These are phyloP conservation scores for Saccharomyces hybrid DNA, from an alignment of 1,139 yeast genomes.

Conservation along the genomic window DNA sequence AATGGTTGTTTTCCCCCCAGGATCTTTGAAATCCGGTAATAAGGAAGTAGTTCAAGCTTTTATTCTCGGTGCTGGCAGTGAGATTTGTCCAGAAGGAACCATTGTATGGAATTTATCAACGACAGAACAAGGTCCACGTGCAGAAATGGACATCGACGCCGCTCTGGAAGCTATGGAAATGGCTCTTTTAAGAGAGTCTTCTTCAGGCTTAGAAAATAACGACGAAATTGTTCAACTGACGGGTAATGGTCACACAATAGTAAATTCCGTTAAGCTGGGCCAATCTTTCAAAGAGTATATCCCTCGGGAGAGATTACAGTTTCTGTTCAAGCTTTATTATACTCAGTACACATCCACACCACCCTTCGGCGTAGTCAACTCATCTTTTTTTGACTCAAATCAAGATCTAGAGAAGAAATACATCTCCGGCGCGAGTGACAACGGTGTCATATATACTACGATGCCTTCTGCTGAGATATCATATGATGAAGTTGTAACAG, in stretches of 20 bases:
- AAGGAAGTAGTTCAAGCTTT: slow-evolving; percentile 73
- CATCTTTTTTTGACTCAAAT: slow-evolving; percentile 33
- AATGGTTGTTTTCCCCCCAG: slow-evolving; percentile 90
- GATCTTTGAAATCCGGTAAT: slow-evolving; percentile 62
- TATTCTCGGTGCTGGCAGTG: slow-evolving; percentile 83
- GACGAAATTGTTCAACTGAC: slow-evolving; percentile 51
- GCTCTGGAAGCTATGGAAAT: slow-evolving; percentile 76
- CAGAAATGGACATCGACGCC: slow-evolving; percentile 69
- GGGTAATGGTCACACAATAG: slow-evolving; percentile 56
- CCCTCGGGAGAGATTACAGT: slow-evolving; percentile 71
- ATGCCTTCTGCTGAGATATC: slow-evolving; percentile 81
- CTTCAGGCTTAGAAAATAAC: slow-evolving; percentile 44
- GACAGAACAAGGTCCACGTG: slow-evolving; percentile 61
- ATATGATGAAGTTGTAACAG: slow-evolving; percentile 82
- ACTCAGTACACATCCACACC: slow-evolving; percentile 63
- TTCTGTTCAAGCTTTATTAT: slow-evolving; percentile 70
- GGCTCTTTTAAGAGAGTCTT: slow-evolving; percentile 71
- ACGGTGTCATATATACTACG: slow-evolving; percentile 53
- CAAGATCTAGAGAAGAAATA: slow-evolving; percentile 13
- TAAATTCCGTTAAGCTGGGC: slow-evolving; percentile 79
- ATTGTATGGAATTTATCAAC: slow-evolving; percentile 87
- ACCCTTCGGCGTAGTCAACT: slow-evolving; percentile 40
- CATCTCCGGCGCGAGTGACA: slow-evolving; percentile 32
- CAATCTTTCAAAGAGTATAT: slow-evolving; percentile 76
- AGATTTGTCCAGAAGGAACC: slow-evolving; percentile 83